phyloP scores from a whole-genome alignment of 768 basidiomycete genomes.

The Tephrocybe sp. region DNA sequence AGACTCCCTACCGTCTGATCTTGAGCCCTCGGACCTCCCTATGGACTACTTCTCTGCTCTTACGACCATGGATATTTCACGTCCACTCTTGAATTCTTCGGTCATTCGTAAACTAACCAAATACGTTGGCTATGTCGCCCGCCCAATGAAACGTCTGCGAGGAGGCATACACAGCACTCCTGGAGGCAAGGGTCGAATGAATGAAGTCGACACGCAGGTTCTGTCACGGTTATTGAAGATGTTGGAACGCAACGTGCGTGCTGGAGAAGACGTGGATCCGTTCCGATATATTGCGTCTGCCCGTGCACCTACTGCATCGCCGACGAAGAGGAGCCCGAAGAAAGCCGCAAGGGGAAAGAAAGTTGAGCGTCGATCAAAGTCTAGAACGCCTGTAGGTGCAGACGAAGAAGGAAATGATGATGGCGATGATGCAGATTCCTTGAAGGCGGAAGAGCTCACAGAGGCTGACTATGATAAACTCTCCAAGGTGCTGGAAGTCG shows the following conservation, averaged over 20 bases:
- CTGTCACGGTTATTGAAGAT: conserved; percentile 71
- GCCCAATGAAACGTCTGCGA: conserved; percentile 68
- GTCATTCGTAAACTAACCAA: conserved; percentile 69
- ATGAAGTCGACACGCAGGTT: conserved; percentile 60
- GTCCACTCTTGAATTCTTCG: conserved; percentile 56
- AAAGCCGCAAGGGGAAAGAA: conserved; percentile 36
- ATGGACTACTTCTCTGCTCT: conserved; percentile 62
- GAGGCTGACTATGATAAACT: conserved; percentile 52
- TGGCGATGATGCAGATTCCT: conserved; percentile 19
- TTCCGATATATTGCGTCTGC: conserved; percentile 40
- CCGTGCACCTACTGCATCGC: conserved; percentile 29
- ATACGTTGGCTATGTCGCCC: conserved; percentile 62
- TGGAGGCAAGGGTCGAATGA: conserved; percentile 53
- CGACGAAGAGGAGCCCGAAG: conserved; percentile 50
- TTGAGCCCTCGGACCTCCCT: conserved; percentile 47
- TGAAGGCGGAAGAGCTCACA: conserved; percentile 27
- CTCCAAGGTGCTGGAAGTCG: conserved; percentile 50
- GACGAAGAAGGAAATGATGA: conserved; percentile 33
- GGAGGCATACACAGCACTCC: conserved; percentile 42
- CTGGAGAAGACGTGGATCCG: conserved; percentile 73
- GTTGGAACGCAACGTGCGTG: conserved; percentile 74
- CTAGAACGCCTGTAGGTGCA: conserved; percentile 31
- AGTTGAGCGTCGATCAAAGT: conserved; percentile 39
- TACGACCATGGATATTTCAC: conserved; percentile 48
- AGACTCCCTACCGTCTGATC: conserved; percentile 63